These are phyloP conservation scores for Phytophthora niederhauseri DNA, from an alignment of 352 stramenopile species.

Conservation along the genomic window DNA sequence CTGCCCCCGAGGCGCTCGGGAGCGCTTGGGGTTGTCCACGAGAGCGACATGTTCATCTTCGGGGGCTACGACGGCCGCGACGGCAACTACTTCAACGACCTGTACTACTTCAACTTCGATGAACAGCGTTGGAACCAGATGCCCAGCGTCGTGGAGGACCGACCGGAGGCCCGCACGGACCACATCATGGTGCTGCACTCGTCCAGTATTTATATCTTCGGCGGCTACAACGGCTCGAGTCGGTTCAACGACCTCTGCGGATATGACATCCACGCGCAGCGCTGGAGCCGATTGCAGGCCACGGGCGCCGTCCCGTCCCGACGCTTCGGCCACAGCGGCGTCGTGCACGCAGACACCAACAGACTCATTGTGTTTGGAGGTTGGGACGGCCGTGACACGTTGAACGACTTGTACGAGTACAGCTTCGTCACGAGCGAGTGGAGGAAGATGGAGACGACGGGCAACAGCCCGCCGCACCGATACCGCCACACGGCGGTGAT, in stretches of 20 bases:
- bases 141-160: constrained; percentile 60
- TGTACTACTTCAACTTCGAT: constrained; percentile 91
- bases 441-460: constrained; percentile 63
- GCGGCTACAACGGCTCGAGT: constrained; percentile 85
- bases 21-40: constrained; percentile 78
- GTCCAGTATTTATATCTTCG: constrained; percentile 87
- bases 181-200: constrained; percentile 89
- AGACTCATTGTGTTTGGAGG: constrained; percentile 86
- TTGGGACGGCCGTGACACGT: constrained; percentile 87
- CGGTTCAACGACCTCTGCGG: constrained; percentile 87
- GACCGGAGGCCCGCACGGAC: constrained; percentile 81
- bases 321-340: constrained; percentile 84
- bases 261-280: constrained; percentile 64
- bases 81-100: constrained; percentile 91
- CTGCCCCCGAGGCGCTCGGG: constrained; percentile 78
- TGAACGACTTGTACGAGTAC: constrained; percentile 87
- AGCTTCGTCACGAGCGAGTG: constrained; percentile 74
- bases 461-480: constrained; percentile 68
- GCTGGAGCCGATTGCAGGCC: constrained; percentile 60
- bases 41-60: constrained; percentile 90
- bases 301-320: constrained; percentile 57
- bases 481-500: constrained; percentile 90
- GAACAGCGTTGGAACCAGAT: constrained; percentile 80
- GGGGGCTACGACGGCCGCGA: constrained; percentile 90
- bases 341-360: constrained; percentile 73